Evolutionary conservation across 805 yeast species (phyloP), one percentile per base, ranked within the genome.

Genomic region (Candida khao-thaluensis): DNA sequence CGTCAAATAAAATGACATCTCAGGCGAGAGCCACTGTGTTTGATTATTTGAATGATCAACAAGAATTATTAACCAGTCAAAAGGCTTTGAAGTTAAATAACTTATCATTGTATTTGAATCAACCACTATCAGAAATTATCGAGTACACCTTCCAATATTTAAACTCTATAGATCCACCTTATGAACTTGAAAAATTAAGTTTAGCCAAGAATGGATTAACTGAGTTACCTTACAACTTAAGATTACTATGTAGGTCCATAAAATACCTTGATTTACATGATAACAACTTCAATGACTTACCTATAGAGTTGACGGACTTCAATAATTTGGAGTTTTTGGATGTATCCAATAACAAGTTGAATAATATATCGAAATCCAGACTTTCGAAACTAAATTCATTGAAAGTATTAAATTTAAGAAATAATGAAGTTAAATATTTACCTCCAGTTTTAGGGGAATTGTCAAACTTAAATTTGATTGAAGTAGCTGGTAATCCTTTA

Each of bases 211-310:
- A 82, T 54, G 56, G 60, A 20, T 53, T 83, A 10, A 46, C 59
- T 0, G 53, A 57, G 2, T 55, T 83, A 11, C 85, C 88, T 0
- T 51, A 57, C 1, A 67, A 64, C 34, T 70, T 82, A 51, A 44
- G 58, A 5, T 55, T 62, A 7, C 50, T 83, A 42, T 49, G 67
- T n/a, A 37, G 30, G 10, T 60, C 66, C 30, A 59, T 85, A 37
- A 66, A 76, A 39, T 82, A 79, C 45, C 60, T 86, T 41, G 91
- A 85, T 56, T 59, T 86, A 32, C 84, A 85, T 53, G 66, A 70
- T 42, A 86, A 86, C 55, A 54, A 62, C 31, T 68, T 86, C 37
- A 48, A 65, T 2, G 66, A 61, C 32, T 70, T 85, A 31, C 89
- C 95, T 0, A 49, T 45, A 1, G 56, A 50, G 2, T 57, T 69